These are phyloP conservation scores for Aspergillus pseudonomiae DNA, from an alignment of 2,329 filamentous ascomycete genomes.

Conservation along the genomic window DNA sequence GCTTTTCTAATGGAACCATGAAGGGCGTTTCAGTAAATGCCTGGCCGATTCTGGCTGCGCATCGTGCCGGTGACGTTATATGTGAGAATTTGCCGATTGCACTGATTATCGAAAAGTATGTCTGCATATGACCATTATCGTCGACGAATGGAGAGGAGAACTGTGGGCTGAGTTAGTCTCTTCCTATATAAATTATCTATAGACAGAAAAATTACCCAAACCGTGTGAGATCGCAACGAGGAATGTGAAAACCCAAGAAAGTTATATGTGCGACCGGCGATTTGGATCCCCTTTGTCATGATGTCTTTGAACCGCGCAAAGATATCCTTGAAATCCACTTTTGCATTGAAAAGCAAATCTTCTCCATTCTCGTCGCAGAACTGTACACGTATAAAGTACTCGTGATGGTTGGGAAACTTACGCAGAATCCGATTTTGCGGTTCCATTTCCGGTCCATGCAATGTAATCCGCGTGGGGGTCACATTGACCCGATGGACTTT, in stretches of 20 bases:
- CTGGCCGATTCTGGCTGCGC: constrained; percentile 62
- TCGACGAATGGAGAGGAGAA: constrained; percentile 53
- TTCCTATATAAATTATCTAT: no score
- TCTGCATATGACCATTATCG: constrained; percentile 32
- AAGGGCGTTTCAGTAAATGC: constrained; percentile 76
- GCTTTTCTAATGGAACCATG: constrained; percentile 54
- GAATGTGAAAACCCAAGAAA: constrained; percentile 83
- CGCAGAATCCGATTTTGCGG: constrained; percentile 34
- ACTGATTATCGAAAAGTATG: constrained; percentile 46
- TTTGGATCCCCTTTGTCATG: constrained; percentile 61
- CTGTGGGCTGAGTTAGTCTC: not conserved
- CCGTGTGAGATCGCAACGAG: constrained; percentile 70
- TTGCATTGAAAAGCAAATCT: constrained; percentile 23
- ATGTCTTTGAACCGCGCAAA: constrained; percentile 61
- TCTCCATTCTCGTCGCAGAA: constrained; percentile 32
- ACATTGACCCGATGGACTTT: constrained; percentile 60
- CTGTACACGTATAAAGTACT: constrained; percentile 29
- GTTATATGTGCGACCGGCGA: constrained; percentile 64
- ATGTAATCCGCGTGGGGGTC: constrained; percentile 58
- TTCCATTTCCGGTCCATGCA: constrained; percentile 60
- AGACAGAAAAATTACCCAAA: constrained; percentile 53
- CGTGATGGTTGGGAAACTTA: constrained; percentile 28
- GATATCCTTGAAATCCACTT: constrained; percentile 22
- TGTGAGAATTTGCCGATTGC: constrained; percentile 53
- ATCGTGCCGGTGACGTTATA: constrained; percentile 59